Percentiles rank a stretch among this genome's conserved stretches.
Conservation (phyloP, 2,329 filamentous ascomycete species). For the Thermothelomyces thermophilus region DNA sequence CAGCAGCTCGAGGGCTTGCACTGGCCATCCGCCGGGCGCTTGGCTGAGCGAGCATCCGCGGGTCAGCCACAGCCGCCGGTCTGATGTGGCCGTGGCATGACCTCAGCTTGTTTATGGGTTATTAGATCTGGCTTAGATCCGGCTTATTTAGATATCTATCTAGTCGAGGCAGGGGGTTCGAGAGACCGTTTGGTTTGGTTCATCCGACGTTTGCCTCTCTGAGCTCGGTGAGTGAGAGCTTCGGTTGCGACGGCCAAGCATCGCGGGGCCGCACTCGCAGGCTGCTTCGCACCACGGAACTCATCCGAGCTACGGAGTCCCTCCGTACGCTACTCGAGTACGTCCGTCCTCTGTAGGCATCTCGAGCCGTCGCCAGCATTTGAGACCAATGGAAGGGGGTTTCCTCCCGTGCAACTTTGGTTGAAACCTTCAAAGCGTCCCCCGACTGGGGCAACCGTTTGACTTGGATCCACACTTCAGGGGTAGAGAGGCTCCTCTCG, state of each 20-base stretch:
- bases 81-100: no score
- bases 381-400: constrained; percentile 19
- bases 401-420: constrained; percentile 18
- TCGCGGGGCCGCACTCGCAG: neutral
- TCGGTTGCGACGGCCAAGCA: neutral
- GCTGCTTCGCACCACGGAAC: constrained; percentile 4
- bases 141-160: no score
- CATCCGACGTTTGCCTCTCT: neutral
- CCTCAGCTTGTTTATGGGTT: no score
- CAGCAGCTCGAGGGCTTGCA: no score
- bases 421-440: constrained; percentile 19
- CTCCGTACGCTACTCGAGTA: no score
- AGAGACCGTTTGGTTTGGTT: neutral
- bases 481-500: constrained; percentile 1
- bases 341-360: no score
- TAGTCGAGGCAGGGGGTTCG: no score
- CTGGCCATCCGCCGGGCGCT: no score
- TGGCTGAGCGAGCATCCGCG: no score
- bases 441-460: constrained; percentile 22
- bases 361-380: constrained; percentile 14
- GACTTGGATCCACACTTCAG: constrained; percentile 22
- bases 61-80: no score
- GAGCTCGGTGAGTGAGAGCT: neutral
- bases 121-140: no score
- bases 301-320: neutral